Evolutionary conservation across 768 basidiomycete species (phyloP).

Genomic region (Cystobasidium onofrii): DNA sequence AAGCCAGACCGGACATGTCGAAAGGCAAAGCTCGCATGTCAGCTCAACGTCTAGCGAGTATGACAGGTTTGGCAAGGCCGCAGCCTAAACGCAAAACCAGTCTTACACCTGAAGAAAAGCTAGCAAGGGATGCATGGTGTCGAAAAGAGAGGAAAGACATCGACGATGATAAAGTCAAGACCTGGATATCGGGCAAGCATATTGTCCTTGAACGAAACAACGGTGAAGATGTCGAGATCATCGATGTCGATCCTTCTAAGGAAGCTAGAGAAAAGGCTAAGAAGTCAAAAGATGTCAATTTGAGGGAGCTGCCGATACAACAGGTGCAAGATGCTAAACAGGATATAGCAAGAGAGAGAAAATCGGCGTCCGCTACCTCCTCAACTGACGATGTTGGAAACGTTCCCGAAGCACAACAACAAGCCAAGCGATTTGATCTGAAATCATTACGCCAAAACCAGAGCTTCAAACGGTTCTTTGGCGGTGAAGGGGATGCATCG

Average conservation of each 20-base stretch:
- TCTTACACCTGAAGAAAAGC: slow-evolving; percentile 25
- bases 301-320: neutral
- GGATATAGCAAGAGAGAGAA: neutral
- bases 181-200: slow-evolving; percentile 25
- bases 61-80: neutral
- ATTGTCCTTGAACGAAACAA: slow-evolving; percentile 19
- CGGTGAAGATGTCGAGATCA: slow-evolving; percentile 29
- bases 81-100: neutral
- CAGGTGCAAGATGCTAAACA: slow-evolving; percentile 15
- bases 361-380: neutral
- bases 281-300: slow-evolving; percentile 11
- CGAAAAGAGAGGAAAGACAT: slow-evolving; percentile 14
- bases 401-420: neutral
- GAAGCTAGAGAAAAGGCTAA: slow-evolving; percentile 21
- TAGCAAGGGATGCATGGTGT: slow-evolving; percentile 25
- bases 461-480: slow-evolving; percentile 20
- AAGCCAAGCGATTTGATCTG: slow-evolving; percentile 21
- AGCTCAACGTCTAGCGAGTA: neutral
- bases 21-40: neutral
- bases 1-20: neutral
- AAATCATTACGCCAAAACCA: neutral
- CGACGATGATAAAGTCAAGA: slow-evolving; percentile 27
- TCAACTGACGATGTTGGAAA: neutral
- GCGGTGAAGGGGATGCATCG: neutral
- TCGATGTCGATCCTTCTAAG: slow-evolving; percentile 18